Conservation (phyloP, 2,329 filamentous ascomycete species). For the Diplocarpon rosae region DNA sequence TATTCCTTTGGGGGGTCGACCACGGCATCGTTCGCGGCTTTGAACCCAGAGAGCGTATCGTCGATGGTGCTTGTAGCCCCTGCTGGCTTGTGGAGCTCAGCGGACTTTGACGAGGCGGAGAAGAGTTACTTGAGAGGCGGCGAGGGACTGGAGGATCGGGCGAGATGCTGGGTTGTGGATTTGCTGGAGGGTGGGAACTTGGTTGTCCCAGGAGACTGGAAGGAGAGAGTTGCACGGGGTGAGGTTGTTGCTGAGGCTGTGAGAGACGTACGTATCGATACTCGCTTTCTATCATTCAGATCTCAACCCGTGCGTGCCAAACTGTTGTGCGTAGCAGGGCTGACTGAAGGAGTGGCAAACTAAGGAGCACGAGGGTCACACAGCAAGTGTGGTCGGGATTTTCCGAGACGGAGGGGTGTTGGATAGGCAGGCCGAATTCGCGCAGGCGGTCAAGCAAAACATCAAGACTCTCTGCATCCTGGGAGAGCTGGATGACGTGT, state of each 20-base stretch:
- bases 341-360: conserved; percentile 32
- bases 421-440: conserved; percentile 29
- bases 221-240: conserved; percentile 30
- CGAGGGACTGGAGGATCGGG: conserved; percentile 13
- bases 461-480: conserved; percentile 27
- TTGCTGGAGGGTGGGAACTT: conserved; percentile 15
- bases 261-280: conserved; percentile 15
- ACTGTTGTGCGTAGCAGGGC: too few relatives aligned
- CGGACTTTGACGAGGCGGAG: conserved; percentile 12
- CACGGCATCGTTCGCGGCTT: conserved; percentile 30
- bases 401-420: conserved; percentile 35
- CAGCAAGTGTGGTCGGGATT: conserved; percentile 34
- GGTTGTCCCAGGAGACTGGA: conserved; percentile 31
- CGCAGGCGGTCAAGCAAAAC: conserved; percentile 18
- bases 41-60: conserved; percentile 23
- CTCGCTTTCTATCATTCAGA: too few relatives aligned
- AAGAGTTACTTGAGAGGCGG: not conserved
- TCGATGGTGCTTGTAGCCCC: conserved; percentile 36
- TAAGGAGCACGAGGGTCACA: conserved; percentile 34
- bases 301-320: too few relatives aligned
- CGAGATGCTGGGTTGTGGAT: conserved; percentile 18
- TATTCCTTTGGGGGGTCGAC: conserved; percentile 39
- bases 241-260: conserved; percentile 36
- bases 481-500: conserved; percentile 28
- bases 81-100: conserved; percentile 31